Base-by-base conservation (phyloP, 805 yeast species). In the Starmerella cellae region DNA sequence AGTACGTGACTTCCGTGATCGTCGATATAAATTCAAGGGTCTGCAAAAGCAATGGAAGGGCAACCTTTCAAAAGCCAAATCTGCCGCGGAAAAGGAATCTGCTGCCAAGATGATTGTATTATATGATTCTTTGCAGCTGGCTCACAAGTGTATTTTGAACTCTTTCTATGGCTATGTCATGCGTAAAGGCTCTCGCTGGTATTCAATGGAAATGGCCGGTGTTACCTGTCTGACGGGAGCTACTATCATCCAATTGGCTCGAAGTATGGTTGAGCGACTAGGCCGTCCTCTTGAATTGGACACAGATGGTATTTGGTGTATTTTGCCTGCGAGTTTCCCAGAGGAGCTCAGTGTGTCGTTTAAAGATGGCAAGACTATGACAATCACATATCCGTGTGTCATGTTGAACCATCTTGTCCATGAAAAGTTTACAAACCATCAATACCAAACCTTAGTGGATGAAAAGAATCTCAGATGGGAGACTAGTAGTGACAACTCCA, bases 281-380 rank as follows among this genome's bases (percentile, higher is more conserved):
- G 99, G 99, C 1, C 70, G 97, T 53, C 98, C 98, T 0, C 66
- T 91, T 46, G 99, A 91, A 57, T 71, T 91, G 50, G 99, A 91
- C 62, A 91, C 99, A 0, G 99, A 91, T 70, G 99, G 99, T 68
- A 91, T 91, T 56, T 91, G 99, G 99, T 91, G 99, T 73, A 91
- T 87, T 49, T 66, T 91, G 35, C 98, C 99, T 2, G 70, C 75
- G 39, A 74, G 94, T 1, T 91, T 91, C 59, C 99, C 99, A 0
- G 98, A 91, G 55, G 80, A 85, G 52, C 84, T 69, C 60, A 68
- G 68, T 18, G 75, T 91, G 56, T 70, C 73, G 45, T 59, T 82
- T 55, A 74, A 77, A 50, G 76, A 79, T 54, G 97, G 97, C 3
- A 82, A 82, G 58, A 75, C 72, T 38, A 61, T 84, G 13, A 70